Base-by-base conservation (phyloP, 129 eudicot genomes). In the Escallonia rubra region DNA sequence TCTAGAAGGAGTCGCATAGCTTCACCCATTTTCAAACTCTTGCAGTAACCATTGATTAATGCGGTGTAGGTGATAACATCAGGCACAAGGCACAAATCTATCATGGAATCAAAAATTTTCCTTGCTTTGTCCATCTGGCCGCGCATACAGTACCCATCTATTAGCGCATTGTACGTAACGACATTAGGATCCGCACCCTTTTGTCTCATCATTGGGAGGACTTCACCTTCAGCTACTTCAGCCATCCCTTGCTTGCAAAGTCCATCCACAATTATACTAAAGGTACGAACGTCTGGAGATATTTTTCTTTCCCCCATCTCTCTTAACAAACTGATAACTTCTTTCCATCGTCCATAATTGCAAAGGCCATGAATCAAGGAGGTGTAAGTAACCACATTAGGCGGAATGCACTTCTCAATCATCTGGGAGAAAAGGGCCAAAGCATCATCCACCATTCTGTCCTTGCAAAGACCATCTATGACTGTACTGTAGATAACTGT, bases 391-490 rank as follows among this genome's bases (percentile, higher is more conserved):
- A 52, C 57, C 9, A 52, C 11, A 52, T 52, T n/a, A 7, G 57
- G 57, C 9, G 12, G 12, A 11, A 52, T 52, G 57, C 57, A 11
- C n/a, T 52, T 52, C 57, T 52, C 57, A 52, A 7, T 52, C 57
- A 52, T 52, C 12, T 52, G 4, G 12, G 57, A 11, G 57, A 11
- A 11, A 7, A 7, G n/a, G 57, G 4, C 12, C 12, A 52, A 7
- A 52, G n/a, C 57, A 52, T 52, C n/a, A 52, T 4, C 12, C 4
- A 52, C 57, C 57, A 52, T 52, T 52, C 12, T 52, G 11, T 52
- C 57, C 57, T 52, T 52, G n/a, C 57, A 52, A 52, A 52, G 57
- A 52, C 57, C 3, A 52, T 52, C 11, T 52, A 52, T 52, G n/a
- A 52, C 12, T 11, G n/a, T 52, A 11, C 12, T 52, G 12, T 52